phyloP scores from a whole-genome alignment of 202 grass and related monocot species.

The Zizania palustris region DNA sequence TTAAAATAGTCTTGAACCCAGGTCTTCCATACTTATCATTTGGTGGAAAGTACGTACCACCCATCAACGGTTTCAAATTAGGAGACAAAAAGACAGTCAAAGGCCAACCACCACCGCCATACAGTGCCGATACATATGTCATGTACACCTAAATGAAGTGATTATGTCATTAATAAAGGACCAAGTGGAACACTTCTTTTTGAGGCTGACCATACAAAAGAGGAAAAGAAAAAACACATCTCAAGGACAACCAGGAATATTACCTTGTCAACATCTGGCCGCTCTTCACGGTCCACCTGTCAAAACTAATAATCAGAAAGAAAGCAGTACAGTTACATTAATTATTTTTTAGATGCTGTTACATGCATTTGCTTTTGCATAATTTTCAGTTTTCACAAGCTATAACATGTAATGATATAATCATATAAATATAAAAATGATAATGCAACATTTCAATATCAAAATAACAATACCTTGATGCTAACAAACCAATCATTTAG shows the following conservation, averaged over 20 bases:
- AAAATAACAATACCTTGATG: slow-evolving; percentile 70
- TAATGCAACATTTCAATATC: slow-evolving; percentile 1
- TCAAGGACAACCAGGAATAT: neutral
- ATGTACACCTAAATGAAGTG: slow-evolving; percentile 79
- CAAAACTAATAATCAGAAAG: slow-evolving; percentile 64
- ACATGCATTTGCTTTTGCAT: slow-evolving; percentile 16
- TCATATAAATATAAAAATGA: neutral
- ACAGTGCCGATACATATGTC: slow-evolving; percentile 85
- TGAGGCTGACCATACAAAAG: neutral
- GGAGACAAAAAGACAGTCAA: slow-evolving; percentile 92
- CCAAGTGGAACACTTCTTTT: neutral
- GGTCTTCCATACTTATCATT: slow-evolving; percentile 88
- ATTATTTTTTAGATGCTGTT: neutral
- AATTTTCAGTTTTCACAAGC: neutral
- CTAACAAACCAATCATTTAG: slow-evolving; percentile 95
- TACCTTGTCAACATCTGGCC: slow-evolving; percentile 99
- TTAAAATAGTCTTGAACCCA: slow-evolving; percentile 95
- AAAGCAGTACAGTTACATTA: slow-evolving; percentile 32
- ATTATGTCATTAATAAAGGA: slow-evolving; percentile 13
- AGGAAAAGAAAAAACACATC: neutral
- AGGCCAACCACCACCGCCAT: slow-evolving; percentile 92
- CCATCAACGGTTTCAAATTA: slow-evolving; percentile 86
- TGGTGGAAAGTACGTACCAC: slow-evolving; percentile 93
- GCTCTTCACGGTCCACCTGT: slow-evolving; percentile 93
- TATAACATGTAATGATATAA: slow-evolving; percentile 2